phyloP scores from a whole-genome alignment of 345 rosid species.

The Populus tremula region DNA sequence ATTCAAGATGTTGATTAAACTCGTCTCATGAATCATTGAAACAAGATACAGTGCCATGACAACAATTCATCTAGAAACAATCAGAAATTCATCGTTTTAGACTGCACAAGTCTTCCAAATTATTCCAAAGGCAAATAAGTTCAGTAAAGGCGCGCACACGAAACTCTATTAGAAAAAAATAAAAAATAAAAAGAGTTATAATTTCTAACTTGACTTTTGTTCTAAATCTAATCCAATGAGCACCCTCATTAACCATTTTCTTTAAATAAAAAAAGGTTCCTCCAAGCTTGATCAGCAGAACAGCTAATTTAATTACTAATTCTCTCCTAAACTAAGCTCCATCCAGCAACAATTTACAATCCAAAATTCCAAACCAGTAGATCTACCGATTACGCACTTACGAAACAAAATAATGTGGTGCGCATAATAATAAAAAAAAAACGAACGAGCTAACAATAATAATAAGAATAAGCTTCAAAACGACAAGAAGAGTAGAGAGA shows the following conservation, averaged over 20 bases:
- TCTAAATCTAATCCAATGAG: neutral
- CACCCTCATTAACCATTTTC: neutral
- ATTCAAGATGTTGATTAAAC: neutral
- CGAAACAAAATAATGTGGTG: neutral
- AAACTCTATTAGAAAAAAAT: neutral
- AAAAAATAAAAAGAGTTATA: no score
- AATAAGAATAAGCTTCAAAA: neutral
- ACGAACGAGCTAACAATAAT: no score
- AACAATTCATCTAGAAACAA: neutral
- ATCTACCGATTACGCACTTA: neutral
- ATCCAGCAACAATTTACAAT: neutral
- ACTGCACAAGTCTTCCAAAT: neutral
- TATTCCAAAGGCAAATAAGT: neutral
- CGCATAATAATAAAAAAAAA: neutral
- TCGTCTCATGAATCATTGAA: neutral
- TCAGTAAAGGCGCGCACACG: neutral
- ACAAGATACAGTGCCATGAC: neutral
- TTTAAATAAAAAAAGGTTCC: neutral
- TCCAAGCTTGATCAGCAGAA: neutral
- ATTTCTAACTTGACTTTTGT: neutral
- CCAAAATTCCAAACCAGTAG: neutral
- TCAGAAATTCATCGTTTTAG: neutral
- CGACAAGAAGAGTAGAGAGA: slow-evolving; percentile 1
- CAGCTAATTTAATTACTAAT: neutral
- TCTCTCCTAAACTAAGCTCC: neutral